Evolutionary conservation across 495 filamentous ascomycete species (phyloP).

Genomic region (Apodospora peruviana): DNA sequence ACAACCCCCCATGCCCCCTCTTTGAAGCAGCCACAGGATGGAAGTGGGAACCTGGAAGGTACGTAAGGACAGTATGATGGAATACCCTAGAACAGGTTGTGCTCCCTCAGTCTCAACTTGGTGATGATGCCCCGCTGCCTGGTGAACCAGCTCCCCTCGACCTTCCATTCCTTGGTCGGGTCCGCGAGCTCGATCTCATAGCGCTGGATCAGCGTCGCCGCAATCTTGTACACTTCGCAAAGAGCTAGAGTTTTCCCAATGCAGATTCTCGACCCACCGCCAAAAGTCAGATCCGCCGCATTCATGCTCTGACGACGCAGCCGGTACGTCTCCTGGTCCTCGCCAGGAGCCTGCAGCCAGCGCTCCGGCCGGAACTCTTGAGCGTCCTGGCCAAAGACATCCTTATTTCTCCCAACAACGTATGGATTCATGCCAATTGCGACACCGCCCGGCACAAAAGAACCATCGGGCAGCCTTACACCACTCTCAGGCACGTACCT

Average conservation of each 20-base stretch:
- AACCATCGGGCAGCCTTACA: constrained; percentile 44
- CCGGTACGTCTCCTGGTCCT: constrained; percentile 15
- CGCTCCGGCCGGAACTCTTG: constrained; percentile 48
- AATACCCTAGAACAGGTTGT: no score
- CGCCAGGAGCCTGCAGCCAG: constrained; percentile 30
- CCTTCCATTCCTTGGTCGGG: constrained; percentile 13
- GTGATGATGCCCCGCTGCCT: constrained; percentile 9
- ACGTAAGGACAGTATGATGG: no score
- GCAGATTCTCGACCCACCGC: constrained; percentile 55
- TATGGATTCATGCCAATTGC: constrained; percentile 26
- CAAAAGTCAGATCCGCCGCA: constrained; percentile 42
- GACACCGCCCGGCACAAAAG: constrained; percentile 44
- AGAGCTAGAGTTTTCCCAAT: constrained; percentile 58
- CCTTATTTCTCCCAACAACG: constrained; percentile 26
- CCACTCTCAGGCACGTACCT: constrained; percentile 53
- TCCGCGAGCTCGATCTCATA: constrained; percentile 34
- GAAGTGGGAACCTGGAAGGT: no score
- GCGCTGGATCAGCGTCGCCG: constrained; percentile 52
- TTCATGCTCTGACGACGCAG: constrained; percentile 15
- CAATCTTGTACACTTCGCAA: constrained; percentile 60
- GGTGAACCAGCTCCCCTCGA: constrained; percentile 9
- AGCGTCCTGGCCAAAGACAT: constrained; percentile 43
- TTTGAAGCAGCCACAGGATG: no score
- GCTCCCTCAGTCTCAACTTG: constrained; percentile 2
- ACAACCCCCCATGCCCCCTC: no score